These are phyloP conservation scores for Malassezia globosa DNA, from an alignment of 1,284 basidiomycete genomes.

Conservation along the genomic window DNA sequence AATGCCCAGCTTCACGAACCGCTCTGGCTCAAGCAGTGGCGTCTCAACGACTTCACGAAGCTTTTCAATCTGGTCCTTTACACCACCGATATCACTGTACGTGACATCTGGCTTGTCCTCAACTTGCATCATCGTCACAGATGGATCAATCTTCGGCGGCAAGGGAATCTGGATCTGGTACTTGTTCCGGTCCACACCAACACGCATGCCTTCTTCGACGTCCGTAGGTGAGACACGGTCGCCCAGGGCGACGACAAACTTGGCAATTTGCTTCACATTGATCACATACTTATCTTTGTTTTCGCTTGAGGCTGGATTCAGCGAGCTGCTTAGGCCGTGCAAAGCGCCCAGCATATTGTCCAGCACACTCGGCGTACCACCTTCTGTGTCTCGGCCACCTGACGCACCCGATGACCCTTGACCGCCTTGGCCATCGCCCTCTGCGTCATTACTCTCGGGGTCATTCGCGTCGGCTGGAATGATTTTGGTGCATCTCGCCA, in stretches of 20 bases:
- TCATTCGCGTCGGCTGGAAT: conserved; percentile 56
- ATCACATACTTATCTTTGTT: conserved; percentile 96
- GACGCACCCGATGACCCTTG: conserved; percentile 17
- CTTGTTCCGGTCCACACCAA: conserved; percentile 90
- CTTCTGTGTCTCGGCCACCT: conserved; percentile 11
- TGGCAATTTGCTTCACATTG: conserved; percentile 99
- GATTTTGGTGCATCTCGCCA: conserved; percentile 97
- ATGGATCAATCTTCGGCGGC: conserved; percentile 98
- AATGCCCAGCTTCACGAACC: conserved; percentile 94
- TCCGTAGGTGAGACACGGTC: conserved; percentile 94
- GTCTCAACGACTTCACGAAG: conserved; percentile 95
- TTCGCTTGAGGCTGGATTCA: conserved; percentile 57
- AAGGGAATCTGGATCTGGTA: conserved; percentile 99
- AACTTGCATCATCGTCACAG: conserved; percentile 99
- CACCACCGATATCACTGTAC: conserved; percentile 94
- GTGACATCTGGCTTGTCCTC: conserved; percentile 98
- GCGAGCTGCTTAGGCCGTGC: conserved; percentile 21
- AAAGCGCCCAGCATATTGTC: conserved; percentile 29
- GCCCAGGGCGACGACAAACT: conserved; percentile 94
- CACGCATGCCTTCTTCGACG: conserved; percentile 99
- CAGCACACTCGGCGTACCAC: conserved; percentile 22
- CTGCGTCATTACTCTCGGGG: conserved; percentile 11
- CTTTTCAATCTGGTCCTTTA: conserved; percentile 99
- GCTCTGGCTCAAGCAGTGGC: conserved; percentile 77
- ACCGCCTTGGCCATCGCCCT: conserved; percentile 14